Conservation (phyloP, 1,284 basidiomycete species). For the Moesziomyces antarcticus region DNA sequence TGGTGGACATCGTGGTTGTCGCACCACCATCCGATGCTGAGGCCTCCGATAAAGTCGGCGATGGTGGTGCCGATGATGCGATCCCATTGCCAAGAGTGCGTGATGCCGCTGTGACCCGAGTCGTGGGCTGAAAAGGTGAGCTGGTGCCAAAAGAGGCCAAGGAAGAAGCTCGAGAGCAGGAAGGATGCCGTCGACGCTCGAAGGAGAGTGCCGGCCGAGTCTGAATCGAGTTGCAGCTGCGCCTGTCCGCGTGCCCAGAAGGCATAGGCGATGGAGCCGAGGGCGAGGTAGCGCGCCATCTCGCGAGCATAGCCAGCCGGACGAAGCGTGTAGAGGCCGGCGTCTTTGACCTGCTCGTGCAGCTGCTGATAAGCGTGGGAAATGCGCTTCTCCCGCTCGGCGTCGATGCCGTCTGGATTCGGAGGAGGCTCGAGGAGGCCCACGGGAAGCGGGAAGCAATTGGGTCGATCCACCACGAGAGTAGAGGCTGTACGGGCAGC, state of each 20-base stretch:
- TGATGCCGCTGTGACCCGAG: conserved; percentile 92
- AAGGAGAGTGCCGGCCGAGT: not conserved
- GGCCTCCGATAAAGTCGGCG: conserved; percentile 87
- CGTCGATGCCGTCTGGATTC: conserved; percentile 70
- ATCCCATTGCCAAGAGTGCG: conserved; percentile 85
- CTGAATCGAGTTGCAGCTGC: conserved; percentile 10
- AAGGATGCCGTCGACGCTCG: conserved; percentile 59
- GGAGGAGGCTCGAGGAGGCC: conserved; percentile 66
- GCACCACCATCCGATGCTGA: conserved; percentile 98
- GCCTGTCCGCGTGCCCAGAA: conserved; percentile 70
- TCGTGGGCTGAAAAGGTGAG: conserved; percentile 92
- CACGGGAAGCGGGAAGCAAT: conserved; percentile 59
- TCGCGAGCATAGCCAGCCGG: conserved; percentile 93
- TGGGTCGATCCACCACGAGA: conserved; percentile 32
- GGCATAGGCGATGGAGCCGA: conserved; percentile 75
- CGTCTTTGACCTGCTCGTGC: conserved; percentile 79
- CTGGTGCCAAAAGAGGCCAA: conserved; percentile 95
- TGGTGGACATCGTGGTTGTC: conserved; percentile 98
- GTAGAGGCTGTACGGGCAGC: not conserved
- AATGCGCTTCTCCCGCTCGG: conserved; percentile 76
- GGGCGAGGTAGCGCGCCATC: conserved; percentile 78
- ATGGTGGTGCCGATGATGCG: conserved; percentile 83
- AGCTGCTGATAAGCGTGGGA: conserved; percentile 83
- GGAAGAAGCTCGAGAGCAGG: conserved; percentile 79
- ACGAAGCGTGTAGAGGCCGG: conserved; percentile 85